Evolutionary conservation across 2,329 filamentous ascomycete species (phyloP).

Genomic region (Epichloe typhina): DNA sequence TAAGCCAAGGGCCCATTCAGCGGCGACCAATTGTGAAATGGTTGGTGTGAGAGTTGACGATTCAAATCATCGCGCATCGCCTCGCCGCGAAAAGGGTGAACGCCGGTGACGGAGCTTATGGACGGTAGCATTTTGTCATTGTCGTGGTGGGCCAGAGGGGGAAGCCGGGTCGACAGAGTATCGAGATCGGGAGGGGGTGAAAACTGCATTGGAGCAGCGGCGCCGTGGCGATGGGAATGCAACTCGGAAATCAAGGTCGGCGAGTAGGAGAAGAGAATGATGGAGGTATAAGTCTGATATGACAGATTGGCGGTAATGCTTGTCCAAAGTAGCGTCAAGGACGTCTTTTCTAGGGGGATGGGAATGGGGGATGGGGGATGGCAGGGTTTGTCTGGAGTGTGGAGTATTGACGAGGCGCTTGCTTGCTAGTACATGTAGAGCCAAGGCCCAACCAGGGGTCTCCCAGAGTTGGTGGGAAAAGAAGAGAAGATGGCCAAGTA

Average conservation of each 20-base stretch:
- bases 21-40: conserved; percentile 30
- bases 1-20: conserved; percentile 37
- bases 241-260: neutral
- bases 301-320: neutral
- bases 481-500: neutral
- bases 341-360: no score
- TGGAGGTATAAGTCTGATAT: neutral
- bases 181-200: conserved; percentile 12
- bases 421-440: neutral
- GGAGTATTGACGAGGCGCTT: neutral
- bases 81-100: conserved; percentile 13
- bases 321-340: neutral
- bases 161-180: conserved; percentile 15
- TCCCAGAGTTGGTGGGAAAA: neutral
- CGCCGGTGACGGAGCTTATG: conserved; percentile 22
- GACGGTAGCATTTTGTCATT: conserved; percentile 22
- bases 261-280: neutral
- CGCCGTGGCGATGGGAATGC: neutral
- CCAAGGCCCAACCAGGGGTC: neutral
- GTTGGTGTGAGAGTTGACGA: conserved; percentile 12
- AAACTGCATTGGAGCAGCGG: conserved; percentile 14
- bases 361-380: neutral
- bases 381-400: neutral
- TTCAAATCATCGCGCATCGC: conserved; percentile 8
- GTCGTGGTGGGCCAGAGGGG: conserved; percentile 13